Base-by-base conservation (phyloP, 176 grass and related monocot genomes). In the Juncus effusus region DNA sequence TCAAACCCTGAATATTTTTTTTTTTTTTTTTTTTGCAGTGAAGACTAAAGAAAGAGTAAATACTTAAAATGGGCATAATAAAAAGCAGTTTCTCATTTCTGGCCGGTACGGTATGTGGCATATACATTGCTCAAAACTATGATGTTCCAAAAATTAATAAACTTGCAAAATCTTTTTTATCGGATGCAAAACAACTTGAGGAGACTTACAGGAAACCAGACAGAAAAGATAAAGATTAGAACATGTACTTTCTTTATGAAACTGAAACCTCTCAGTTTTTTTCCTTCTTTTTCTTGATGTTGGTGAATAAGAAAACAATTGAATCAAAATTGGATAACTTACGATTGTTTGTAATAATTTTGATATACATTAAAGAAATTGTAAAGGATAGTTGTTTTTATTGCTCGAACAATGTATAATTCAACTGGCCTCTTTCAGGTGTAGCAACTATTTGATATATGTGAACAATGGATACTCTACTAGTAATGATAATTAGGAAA, bases 111-210 rank as follows among this genome's bases (percentile, higher is more conserved):
- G 85, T 79, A 4, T 85, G 45, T 0, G 89, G 89, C 42, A 78
- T 94, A 61, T 94, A 94, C 89, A 75, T 94, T 44, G 85, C 89
- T 39, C 89, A 94, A 65, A 94, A 85, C 80, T 94, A 94, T 19
- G 28, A 88, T 3, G 72, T 94, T 51, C 89, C 89, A 56, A 94
- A 94, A 36, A 62, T 94, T 14, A 88, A 69, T 69, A 53, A 78
- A 47, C 14, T 85, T 47, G 55, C 74, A 35, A 51, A 44, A 70
- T 10, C 1, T 7, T 54, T 62, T 67, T 35, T 94, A 59, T 82
- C 59, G 11, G 73, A 38, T 65, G 76, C 55, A 3, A 94, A 88
- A 41, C 62, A 83, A 50, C 0, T 85, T 0, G 89, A 94, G 70
- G 76, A 88, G 39, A 42, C 79, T 0, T 85, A 78, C 73, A 81